These are phyloP conservation scores for Cajanus cajan DNA, from an alignment of 306 rosid genomes.

Conservation along the genomic window DNA sequence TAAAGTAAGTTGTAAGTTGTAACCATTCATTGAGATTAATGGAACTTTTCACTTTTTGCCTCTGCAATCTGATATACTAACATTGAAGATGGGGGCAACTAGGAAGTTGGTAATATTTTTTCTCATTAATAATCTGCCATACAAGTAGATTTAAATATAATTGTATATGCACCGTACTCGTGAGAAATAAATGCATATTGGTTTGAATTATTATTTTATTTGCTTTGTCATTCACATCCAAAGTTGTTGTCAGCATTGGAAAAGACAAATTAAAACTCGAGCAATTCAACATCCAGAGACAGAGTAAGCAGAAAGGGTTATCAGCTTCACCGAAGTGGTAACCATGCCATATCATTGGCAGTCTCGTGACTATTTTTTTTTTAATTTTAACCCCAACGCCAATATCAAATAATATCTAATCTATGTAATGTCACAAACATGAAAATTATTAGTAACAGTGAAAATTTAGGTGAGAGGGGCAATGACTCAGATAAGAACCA, in stretches of 20 bases:
- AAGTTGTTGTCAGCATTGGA: conserved; percentile 25
- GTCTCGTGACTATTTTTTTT: conserved; percentile 34
- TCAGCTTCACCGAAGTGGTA: conserved; percentile 31
- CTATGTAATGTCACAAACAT: background rate
- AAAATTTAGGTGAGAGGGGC: background rate
- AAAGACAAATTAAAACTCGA: conserved; percentile 29
- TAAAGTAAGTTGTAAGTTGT: too few relatives aligned
- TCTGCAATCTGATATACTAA: background rate
- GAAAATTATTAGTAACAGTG: background rate
- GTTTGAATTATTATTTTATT: background rate
- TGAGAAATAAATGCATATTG: conserved; percentile 33
- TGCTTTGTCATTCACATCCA: conserved; percentile 25
- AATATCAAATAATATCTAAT: background rate
- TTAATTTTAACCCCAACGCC: background rate
- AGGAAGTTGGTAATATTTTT: conserved; percentile 5
- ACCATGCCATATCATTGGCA: conserved; percentile 32
- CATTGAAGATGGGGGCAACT: background rate
- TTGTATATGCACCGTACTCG: conserved; percentile 10
- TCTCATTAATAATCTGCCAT: conserved; percentile 23
- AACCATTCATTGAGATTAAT: too few relatives aligned
- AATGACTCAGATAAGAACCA: conserved; percentile 4
- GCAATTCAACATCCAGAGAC: conserved; percentile 10
- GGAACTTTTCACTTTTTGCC: too few relatives aligned
- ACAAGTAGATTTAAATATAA: conserved; percentile 6
- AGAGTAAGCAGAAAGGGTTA: conserved; percentile 22